Percentiles rank a stretch among this genome's conserved stretches.
Conservation (phyloP, 176 grass and related monocot species). For the Carex pumila region DNA sequence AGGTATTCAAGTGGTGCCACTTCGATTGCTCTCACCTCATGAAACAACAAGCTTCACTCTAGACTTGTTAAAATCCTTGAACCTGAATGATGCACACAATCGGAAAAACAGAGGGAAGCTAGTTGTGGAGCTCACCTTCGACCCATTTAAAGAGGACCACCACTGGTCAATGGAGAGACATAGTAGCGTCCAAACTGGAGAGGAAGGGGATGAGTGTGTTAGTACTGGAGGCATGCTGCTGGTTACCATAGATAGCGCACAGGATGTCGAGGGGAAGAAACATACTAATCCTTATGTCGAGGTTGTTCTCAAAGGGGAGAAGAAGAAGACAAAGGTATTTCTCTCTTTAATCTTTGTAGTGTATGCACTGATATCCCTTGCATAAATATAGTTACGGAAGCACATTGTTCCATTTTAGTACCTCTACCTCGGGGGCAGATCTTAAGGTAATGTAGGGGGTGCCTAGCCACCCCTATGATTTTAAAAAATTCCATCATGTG, state of each 20-base stretch:
- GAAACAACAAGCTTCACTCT: slow-evolving; percentile 73
- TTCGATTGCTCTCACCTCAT: slow-evolving; percentile 49
- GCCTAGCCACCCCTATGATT: too few relatives aligned
- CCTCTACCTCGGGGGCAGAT: too few relatives aligned
- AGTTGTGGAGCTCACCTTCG: slow-evolving; percentile 69
- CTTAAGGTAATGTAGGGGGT: too few relatives aligned
- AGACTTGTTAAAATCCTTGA: slow-evolving; percentile 72
- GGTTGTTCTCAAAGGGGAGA: slow-evolving; percentile 69
- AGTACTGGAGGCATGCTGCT: slow-evolving; percentile 47
- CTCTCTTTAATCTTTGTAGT: neutral
- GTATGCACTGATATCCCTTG: too few relatives aligned
- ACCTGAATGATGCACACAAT: slow-evolving; percentile 76
- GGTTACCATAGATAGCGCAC: slow-evolving; percentile 64
- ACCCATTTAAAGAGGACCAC: slow-evolving; percentile 81
- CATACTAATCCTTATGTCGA: slow-evolving; percentile 76
- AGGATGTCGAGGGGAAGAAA: slow-evolving; percentile 80
- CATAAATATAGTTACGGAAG: too few relatives aligned
- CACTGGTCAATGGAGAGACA: slow-evolving; percentile 29
- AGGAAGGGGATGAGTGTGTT: neutral
- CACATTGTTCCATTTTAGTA: too few relatives aligned
- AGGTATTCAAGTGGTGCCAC: slow-evolving; percentile 81
- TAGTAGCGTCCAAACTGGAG: neutral
- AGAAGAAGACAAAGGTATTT: slow-evolving; percentile 73
- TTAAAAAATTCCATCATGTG: too few relatives aligned
- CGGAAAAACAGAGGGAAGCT: slow-evolving; percentile 77